Base-by-base conservation (phyloP, 2,329 filamentous ascomycete species). In the Trichoderma endophyticum region DNA sequence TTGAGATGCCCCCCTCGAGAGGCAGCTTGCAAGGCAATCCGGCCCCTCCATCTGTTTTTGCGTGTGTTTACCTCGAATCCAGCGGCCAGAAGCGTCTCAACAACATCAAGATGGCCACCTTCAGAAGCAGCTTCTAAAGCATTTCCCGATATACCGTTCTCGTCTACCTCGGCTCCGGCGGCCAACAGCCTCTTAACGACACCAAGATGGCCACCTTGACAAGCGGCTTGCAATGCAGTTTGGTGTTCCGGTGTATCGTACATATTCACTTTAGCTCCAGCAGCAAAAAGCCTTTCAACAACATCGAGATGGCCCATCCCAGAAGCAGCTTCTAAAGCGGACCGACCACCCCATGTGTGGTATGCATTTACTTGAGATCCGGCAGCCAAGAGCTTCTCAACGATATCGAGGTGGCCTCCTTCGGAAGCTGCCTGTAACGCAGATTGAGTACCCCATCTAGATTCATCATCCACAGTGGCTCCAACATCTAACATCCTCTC, bases 61-160 rank as follows among this genome's bases (percentile, higher is more conserved):
- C 1, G 32, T 14, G 60, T 32, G 26, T 62, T 43, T 5, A 62
- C 12, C 18, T 62, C 21, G 14, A 61, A 21, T 48, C 57, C 34
- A 48, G 34, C 34, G 4, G 32, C 34, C 11, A 70, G 6, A 7
- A 70, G 57, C n/a, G 1, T 7, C 18, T 70, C 26, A 12, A 60
- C 15, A 15, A 66, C 11, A 6, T 67, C 24, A 2, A 60, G 2
- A 43, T 74, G 67, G 6, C 71, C 70, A 4, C n/a, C 26, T 28
- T n/a, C 11, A 11, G 71, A 30, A 7, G 73, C 73, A 30, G 67
- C 67, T 3, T 62, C 56, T 18, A 74, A 51, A 5, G 73, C 71
- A 26, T 36, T 14, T 4, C 8, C 70, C 62, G 30, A 4, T 4
- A 2, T 7, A 3, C 43, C 6, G 2, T 34, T 24, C 6, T 54